Percentiles rank a stretch among this genome's conserved stretches.
Conservation (phyloP, 1,139 yeast genomes). For the Lodderomyces metapsilosis region DNA sequence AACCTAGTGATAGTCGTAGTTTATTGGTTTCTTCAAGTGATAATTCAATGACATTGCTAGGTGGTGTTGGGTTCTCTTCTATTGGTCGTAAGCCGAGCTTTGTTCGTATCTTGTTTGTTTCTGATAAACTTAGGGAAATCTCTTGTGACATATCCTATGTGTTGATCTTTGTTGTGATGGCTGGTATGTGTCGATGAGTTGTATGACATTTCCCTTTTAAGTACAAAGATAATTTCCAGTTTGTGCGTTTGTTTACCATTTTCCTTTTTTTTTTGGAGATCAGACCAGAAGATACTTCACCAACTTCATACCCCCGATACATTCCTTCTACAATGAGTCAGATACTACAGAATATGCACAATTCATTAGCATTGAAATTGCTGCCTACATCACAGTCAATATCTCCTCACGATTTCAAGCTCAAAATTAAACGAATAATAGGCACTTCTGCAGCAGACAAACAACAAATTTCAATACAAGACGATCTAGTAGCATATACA, state of each 20-base stretch:
- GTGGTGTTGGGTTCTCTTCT: background rate
- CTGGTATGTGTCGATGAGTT: background rate
- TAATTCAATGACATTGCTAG: slow-evolving; percentile 18
- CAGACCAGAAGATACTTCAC: background rate
- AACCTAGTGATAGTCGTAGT: slow-evolving; percentile 32
- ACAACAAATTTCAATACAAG: slow-evolving; percentile 38
- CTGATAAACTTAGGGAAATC: slow-evolving; percentile 34
- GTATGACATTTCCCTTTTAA: too few species aligned
- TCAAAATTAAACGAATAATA: slow-evolving; percentile 19
- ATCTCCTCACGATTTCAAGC: slow-evolving; percentile 6
- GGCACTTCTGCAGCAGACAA: slow-evolving; percentile 33
- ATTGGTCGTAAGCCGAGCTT: slow-evolving; percentile 24
- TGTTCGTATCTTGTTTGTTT: slow-evolving; percentile 37
- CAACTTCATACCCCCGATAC: background rate
- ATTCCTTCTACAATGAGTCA: background rate
- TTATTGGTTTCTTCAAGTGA: slow-evolving; percentile 40
- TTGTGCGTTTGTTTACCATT: background rate
- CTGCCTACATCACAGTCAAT: background rate
- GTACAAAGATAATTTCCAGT: too few species aligned
- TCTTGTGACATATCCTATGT: slow-evolving; percentile 21
- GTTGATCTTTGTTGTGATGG: background rate
- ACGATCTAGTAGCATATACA: slow-evolving; percentile 51
- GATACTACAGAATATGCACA: background rate
- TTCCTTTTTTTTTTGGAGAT: background rate
- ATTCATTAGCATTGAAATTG: background rate